These are phyloP conservation scores for Sphenostylis stenocarpa DNA, from an alignment of 306 rosid species.

Conservation along the genomic window DNA sequence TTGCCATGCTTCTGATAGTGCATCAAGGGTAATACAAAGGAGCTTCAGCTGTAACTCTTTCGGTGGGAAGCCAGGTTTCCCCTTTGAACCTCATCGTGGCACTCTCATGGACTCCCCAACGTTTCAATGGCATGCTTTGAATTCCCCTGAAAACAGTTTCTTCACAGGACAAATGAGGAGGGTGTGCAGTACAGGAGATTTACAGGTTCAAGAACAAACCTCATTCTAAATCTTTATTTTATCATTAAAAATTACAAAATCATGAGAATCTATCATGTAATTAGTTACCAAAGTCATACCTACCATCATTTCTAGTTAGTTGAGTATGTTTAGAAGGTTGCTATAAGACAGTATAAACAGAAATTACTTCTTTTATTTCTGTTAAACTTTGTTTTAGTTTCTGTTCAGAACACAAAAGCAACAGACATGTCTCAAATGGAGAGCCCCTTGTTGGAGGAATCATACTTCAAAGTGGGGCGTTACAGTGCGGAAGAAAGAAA, in stretches of 20 bases:
- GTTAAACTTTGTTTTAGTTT: not conserved
- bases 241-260: not conserved
- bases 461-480: slow-evolving; percentile 62
- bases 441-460: slow-evolving; percentile 50
- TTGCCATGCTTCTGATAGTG: slow-evolving; percentile 41
- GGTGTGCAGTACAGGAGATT: slow-evolving; percentile 75
- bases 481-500: slow-evolving; percentile 79
- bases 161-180: slow-evolving; percentile 55
- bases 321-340: too few relatives aligned
- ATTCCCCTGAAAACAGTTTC: slow-evolving; percentile 48
- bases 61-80: slow-evolving; percentile 46
- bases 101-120: slow-evolving; percentile 46
- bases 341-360: too few relatives aligned
- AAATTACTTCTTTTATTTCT: not conserved
- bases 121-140: slow-evolving; percentile 41
- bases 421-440: slow-evolving; percentile 34
- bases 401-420: slow-evolving; percentile 38
- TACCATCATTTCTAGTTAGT: too few relatives aligned
- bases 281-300: too few relatives aligned
- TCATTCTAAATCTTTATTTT: too few relatives aligned
- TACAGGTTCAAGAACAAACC: slow-evolving; percentile 52
- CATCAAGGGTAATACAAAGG: slow-evolving; percentile 58
- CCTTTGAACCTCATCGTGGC: slow-evolving; percentile 39
- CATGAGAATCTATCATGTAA: too few relatives aligned
- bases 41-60: slow-evolving; percentile 60